These are phyloP conservation scores for Iris pallida DNA, from an alignment of 116 monocot species.

Conservation along the genomic window DNA sequence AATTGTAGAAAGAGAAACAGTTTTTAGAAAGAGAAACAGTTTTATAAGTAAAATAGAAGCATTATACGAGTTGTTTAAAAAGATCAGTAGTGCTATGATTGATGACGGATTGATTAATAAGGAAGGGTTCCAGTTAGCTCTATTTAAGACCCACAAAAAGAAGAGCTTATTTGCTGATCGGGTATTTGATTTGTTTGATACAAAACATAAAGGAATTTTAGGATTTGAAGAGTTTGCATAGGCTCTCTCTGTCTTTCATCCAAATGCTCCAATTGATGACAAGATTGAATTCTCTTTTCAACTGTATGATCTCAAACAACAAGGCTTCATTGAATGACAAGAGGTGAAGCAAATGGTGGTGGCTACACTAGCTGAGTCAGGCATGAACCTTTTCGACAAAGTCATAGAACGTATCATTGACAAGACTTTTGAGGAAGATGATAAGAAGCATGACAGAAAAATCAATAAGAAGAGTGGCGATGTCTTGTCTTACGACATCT, in stretches of 20 bases:
- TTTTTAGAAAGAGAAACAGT: too few species aligned
- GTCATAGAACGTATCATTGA: constrained; percentile 93
- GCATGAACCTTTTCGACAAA: too few species aligned
- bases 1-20: constrained; percentile 78
- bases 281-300: constrained; percentile 76
- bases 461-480: constrained; percentile 98
- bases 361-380: constrained; percentile 92
- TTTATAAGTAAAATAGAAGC: constrained; percentile 92
- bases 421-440: constrained; percentile 97
- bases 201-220: too few species aligned
- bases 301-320: too few species aligned
- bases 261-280: constrained; percentile 68
- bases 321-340: too few species aligned
- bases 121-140: too few species aligned
- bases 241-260: constrained; percentile 79
- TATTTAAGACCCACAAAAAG: too few species aligned
- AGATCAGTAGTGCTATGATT: too few species aligned
- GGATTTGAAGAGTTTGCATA: too few species aligned
- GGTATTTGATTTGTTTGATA: too few species aligned
- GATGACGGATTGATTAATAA: too few species aligned
- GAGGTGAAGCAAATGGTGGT: constrained; percentile 99
- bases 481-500: constrained; percentile 82
- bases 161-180: too few species aligned
- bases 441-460: constrained; percentile 94
- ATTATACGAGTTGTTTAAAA: constrained; percentile 83